These are phyloP conservation scores for Heimioporus sp. DNA, from an alignment of 768 basidiomycete species.

Conservation along the genomic window DNA sequence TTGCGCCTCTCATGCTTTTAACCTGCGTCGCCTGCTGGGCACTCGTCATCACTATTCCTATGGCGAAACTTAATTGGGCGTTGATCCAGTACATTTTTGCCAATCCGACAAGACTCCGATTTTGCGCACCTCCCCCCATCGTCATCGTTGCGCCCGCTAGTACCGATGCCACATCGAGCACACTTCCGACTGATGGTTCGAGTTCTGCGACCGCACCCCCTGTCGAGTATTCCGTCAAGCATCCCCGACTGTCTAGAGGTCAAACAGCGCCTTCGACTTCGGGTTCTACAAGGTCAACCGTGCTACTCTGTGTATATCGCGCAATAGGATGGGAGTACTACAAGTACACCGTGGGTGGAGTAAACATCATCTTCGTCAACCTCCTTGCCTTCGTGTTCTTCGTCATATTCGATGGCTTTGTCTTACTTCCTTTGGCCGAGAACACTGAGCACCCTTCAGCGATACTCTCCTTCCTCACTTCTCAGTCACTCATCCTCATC, in stretches of 20 bases:
- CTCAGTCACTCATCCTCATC: constrained; percentile 78
- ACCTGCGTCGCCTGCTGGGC: constrained; percentile 94
- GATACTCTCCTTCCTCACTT: constrained; percentile 66
- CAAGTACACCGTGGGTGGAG: constrained; percentile 98
- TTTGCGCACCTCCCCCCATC: constrained; percentile 82
- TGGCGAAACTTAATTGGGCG: constrained; percentile 98
- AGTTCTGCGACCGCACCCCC: constrained; percentile 26
- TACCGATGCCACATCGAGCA: constrained; percentile 18
- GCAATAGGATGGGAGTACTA: constrained; percentile 91
- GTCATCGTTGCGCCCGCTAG: constrained; percentile 45
- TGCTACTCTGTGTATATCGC: constrained; percentile 91
- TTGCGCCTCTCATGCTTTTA: constrained; percentile 85
- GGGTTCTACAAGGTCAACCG: constrained; percentile 78
- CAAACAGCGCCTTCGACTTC: constrained; percentile 77
- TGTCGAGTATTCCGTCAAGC: constrained; percentile 60
- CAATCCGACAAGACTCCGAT: constrained; percentile 83
- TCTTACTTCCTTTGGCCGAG: constrained; percentile 73
- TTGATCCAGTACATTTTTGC: constrained; percentile 78
- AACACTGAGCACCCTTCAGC: constrained; percentile 58
- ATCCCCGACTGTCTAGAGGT: constrained; percentile 75
- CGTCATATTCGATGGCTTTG: constrained; percentile 89
- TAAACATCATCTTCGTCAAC: constrained; percentile 98
- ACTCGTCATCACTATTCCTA: constrained; percentile 93
- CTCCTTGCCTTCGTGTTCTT: constrained; percentile 92
- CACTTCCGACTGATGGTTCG: constrained; percentile 1